phyloP scores from a whole-genome alignment of 2,329 filamentous ascomycete species.

The Hawksworthiomyces lignivorus region DNA sequence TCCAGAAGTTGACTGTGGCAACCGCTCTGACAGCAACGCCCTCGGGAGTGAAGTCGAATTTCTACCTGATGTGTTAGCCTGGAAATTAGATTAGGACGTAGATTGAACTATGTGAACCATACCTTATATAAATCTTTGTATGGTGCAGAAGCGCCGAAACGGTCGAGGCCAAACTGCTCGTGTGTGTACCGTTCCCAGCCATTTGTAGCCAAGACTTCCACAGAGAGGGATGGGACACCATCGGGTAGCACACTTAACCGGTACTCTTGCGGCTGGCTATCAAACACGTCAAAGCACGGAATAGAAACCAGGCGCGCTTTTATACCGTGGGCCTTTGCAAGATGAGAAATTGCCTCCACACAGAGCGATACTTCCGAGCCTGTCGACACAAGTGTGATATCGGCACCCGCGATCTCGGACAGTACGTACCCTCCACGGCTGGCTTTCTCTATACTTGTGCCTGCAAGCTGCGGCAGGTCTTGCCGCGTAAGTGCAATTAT shows the following conservation, averaged over 20 bases:
- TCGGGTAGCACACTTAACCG: slow-evolving; percentile 84
- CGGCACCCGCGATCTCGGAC: slow-evolving; percentile 72
- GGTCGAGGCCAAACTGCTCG: slow-evolving; percentile 98
- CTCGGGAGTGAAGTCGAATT: slow-evolving; percentile 98
- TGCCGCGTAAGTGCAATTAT: slow-evolving; percentile 39
- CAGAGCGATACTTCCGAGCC: slow-evolving; percentile 92
- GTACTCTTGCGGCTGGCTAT: slow-evolving; percentile 90
- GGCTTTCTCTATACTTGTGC: no score
- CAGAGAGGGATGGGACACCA: slow-evolving; percentile 82
- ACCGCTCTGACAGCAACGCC: slow-evolving; percentile 90
- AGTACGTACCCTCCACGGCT: slow-evolving; percentile 68
- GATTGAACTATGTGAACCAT: no score
- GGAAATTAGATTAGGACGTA: no score
- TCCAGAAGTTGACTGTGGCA: slow-evolving; percentile 93
- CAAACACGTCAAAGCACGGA: slow-evolving; percentile 24
- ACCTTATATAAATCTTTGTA: slow-evolving; percentile 97
- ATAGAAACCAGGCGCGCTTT: slow-evolving; percentile 45
- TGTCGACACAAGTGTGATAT: slow-evolving; percentile 85
- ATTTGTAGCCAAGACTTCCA: slow-evolving; percentile 94
- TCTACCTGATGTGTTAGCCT: no score
- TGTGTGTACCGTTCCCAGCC: slow-evolving; percentile 98
- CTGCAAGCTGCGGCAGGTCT: no score
- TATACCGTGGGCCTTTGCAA: slow-evolving; percentile 80
- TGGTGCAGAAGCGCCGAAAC: slow-evolving; percentile 91
- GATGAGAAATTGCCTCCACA: slow-evolving; percentile 82